Base-by-base conservation (phyloP, 352 stramenopile genomes). In the Phytophthora sp. region DNA sequence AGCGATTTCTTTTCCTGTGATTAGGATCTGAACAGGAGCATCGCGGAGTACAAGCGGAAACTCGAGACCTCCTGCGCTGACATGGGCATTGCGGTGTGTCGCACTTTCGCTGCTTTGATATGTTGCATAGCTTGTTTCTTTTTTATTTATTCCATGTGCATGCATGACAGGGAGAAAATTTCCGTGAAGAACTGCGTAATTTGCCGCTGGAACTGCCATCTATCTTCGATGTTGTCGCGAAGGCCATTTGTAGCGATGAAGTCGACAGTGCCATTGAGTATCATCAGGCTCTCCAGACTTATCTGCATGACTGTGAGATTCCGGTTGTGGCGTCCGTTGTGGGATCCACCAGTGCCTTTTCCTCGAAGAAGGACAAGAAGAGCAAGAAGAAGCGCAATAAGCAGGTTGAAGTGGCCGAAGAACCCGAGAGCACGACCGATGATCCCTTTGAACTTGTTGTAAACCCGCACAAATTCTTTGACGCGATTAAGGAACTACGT, bases 31-130 rank as follows among this genome's bases (percentile, higher is more conserved):
- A 82, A 63, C 41, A 88, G 81, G 60, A 86, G 79, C 33, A 94
- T 94, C 60, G 63, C 71, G 11, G 82, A 91, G 60, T 91, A 89
- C 69, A 88, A 91, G 53, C 74, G 79, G 49, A 86, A 89, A 60
- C 69, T 90, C 27, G 71, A 89, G 56, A 57, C 57, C 5, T 79
- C 75, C 38, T 93, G 86, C 39, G 65, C 73, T 16, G 63, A 76
- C 6, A 86, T 93, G 52, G 80, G 82, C 36, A 94, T 94, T 66
- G 57, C 57, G 54, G 79, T 88, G 58, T 42, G 69, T 66, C 39
- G 41, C 18, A 31, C 3, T 49, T 21, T 36, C 29, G 0, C 21
- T 35, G 29, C 16, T 53, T 30, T 26, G 16, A 13, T 15, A 16
- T n/a, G 15, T 47, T 42, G 8, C n/a, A n/a, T n/a, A 9, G 7